phyloP scores from a whole-genome alignment of 495 filamentous ascomycete genomes.

The Patellaria atrata region DNA sequence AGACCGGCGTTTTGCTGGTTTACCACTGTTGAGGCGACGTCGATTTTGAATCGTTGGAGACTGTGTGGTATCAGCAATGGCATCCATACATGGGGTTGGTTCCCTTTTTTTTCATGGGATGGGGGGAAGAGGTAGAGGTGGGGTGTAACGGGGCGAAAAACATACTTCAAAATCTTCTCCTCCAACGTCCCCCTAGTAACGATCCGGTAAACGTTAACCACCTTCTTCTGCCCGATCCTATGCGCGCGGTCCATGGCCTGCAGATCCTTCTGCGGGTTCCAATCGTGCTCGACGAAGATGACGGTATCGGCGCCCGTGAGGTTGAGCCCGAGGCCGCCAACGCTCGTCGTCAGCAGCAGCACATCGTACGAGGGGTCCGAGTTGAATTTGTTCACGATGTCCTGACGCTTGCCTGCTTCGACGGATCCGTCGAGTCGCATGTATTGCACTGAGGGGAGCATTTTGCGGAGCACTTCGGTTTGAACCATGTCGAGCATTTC shows the following conservation, averaged over 20 bases:
- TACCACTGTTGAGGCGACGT: slow-evolving; percentile 93
- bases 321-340: slow-evolving; percentile 89
- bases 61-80: slow-evolving; percentile 29
- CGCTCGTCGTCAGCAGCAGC: slow-evolving; percentile 80
- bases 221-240: slow-evolving; percentile 97
- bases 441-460: slow-evolving; percentile 77
- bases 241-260: slow-evolving; percentile 99
- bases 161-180: slow-evolving; percentile 91
- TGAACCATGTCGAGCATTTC: slow-evolving; percentile 99
- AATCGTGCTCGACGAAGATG: slow-evolving; percentile 98
- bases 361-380: slow-evolving; percentile 91
- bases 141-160: slow-evolving; percentile 10
- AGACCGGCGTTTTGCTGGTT: slow-evolving; percentile 97
- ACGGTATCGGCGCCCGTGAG: slow-evolving; percentile 95
- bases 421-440: slow-evolving; percentile 85
- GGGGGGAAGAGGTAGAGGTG: slow-evolving; percentile 1
- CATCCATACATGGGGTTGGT: slow-evolving; percentile 1
- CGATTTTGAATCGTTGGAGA: slow-evolving; percentile 98
- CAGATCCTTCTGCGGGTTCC: slow-evolving; percentile 97
- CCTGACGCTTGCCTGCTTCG: slow-evolving; percentile 78
- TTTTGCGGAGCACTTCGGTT: slow-evolving; percentile 68
- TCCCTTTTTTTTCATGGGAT: neutral
- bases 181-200: slow-evolving; percentile 91
- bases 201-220: slow-evolving; percentile 96
- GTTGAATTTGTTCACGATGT: slow-evolving; percentile 98